Base-by-base conservation (phyloP, 176 grass and related monocot species). In the Aegilops umbellulata region DNA sequence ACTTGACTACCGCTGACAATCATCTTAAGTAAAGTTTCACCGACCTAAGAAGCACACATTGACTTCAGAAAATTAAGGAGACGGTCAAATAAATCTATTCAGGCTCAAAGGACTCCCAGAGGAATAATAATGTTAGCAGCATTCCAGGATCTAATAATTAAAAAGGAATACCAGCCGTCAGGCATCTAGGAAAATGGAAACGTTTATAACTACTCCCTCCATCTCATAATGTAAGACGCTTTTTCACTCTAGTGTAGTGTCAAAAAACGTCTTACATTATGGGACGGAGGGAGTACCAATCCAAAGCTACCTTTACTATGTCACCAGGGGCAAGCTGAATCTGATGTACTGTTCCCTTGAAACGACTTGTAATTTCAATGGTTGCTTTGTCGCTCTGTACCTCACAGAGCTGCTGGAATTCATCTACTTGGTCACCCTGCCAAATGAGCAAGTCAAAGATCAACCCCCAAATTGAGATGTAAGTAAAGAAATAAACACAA, bases 321-420 rank as follows among this genome's bases (percentile, higher is more conserved):
- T 94, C 91, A 76, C 96, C 96, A 69, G 96, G 90, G 34, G 2
- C 53, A 81, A 92, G 92, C 80, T 92, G 68, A 90, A 98, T 86
- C 87, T 95, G 82, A 88, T 93, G 90, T n/a, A 98, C 83, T 88
- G 87, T 94, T 6, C 96, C 96, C 75, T 94, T 95, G 83, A 94
- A 95, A 47, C 96, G 90, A 41, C 96, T 98, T 65, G 96, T 98
- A 65, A 98, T 98, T 84, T 98, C 96, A 10, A 98, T 98, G 65
- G 96, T 98, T 71, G 96, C 96, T 84, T 98, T 98, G 82, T 98
- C 96, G 36, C 96, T 98, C 78, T 98, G 96, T 34, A 98, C 96
- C 85, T 98, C 96, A 84, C 96, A 98, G 24, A 98, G 88, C 15
- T 82, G 65, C 78, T 95, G 90, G 74, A 98, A 98, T 77, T 98